Conservation (phyloP, 257 asterid species). For the Solanum pinnatisectum region DNA sequence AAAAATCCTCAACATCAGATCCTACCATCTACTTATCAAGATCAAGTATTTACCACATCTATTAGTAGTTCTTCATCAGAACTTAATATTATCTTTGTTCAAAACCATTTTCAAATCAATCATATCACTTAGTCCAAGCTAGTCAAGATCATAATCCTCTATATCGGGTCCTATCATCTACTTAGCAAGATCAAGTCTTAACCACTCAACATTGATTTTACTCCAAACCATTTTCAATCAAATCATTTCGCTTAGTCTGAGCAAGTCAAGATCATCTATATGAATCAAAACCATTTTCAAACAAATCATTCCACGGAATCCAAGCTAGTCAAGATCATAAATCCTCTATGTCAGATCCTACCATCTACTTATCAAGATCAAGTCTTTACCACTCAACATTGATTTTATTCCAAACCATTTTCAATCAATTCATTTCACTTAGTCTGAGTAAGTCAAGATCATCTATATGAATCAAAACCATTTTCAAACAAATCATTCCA, state of each 20-base stretch:
- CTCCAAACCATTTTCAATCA: not conserved
- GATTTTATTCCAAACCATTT: not conserved
- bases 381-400: not conserved
- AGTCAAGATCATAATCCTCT: not conserved
- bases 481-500: not conserved
- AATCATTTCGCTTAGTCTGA: not conserved
- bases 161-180: not conserved
- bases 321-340: not conserved
- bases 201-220: not conserved
- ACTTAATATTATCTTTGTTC: not conserved
- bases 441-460: not conserved
- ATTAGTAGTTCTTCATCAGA: not conserved
- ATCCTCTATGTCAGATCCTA: not conserved
- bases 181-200: not conserved
- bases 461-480: not conserved
- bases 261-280: not conserved
- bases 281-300: not conserved
- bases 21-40: not conserved
- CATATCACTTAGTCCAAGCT: not conserved
- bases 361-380: not conserved
- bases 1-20: not conserved
- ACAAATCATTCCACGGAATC: not conserved
- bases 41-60: not conserved
- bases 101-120: not conserved
- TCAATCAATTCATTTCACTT: not conserved